Percentiles rank a stretch among this genome's conserved stretches.
phyloP scores from a whole-genome alignment of 2,329 filamentous ascomycete species.

The Zymoseptoria passerinii region DNA sequence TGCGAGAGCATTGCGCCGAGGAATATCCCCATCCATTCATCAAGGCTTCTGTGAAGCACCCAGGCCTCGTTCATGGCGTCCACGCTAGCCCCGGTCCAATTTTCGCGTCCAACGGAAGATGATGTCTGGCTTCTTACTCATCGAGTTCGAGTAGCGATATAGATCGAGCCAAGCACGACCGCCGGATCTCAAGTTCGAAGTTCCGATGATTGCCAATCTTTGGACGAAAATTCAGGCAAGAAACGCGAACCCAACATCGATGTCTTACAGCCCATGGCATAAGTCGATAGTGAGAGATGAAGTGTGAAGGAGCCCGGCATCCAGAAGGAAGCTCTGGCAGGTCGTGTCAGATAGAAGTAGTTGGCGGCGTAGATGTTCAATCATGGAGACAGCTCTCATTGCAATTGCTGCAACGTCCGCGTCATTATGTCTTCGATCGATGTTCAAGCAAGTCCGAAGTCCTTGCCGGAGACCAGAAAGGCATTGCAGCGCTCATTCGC shows the following conservation, averaged over 20 bases:
- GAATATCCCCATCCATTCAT: slow-evolving; percentile 19
- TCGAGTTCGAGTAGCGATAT: slow-evolving; percentile 25
- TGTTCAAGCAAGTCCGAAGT: too few relatives aligned
- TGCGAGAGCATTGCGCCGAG: slow-evolving; percentile 16
- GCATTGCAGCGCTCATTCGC: too few relatives aligned
- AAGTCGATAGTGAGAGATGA: not conserved
- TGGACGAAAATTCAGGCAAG: not conserved
- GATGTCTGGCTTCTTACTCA: slow-evolving; percentile 25
- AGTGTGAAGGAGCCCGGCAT: not conserved
- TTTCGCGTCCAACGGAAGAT: slow-evolving; percentile 30
- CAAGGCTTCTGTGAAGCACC: slow-evolving; percentile 13
- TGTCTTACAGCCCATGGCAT: not conserved
- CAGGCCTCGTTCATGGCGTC: slow-evolving; percentile 26
- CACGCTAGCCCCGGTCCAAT: slow-evolving; percentile 25
- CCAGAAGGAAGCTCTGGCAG: not conserved
- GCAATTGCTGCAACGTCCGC: too few relatives aligned
- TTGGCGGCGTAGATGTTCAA: too few relatives aligned
- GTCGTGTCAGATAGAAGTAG: too few relatives aligned
- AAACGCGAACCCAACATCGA: not conserved
- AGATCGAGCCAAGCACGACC: not conserved
- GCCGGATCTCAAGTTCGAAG: not conserved
- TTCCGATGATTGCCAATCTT: not conserved
- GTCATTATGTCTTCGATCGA: too few relatives aligned
- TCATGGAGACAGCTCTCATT: too few relatives aligned
- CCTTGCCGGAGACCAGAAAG: too few relatives aligned